Conservation (phyloP, 345 rosid species). For the Raphanus raphanistrum region DNA sequence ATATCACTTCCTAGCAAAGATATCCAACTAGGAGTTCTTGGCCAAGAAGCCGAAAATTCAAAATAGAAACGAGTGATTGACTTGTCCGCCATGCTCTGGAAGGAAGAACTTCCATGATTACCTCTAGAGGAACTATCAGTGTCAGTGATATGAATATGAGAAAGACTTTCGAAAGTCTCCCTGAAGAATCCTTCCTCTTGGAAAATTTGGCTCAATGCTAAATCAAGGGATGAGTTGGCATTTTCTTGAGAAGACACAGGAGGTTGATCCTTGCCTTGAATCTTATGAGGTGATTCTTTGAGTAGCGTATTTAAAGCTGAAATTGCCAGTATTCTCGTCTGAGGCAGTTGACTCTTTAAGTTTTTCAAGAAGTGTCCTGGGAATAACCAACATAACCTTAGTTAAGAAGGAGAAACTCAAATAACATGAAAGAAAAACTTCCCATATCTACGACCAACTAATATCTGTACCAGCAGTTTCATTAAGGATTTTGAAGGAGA, state of each 20-base stretch:
- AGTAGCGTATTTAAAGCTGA: conserved; percentile 88
- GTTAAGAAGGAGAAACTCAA: conserved; percentile 20
- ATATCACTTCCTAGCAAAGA: conserved; percentile 89
- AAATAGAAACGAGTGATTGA: conserved; percentile 94
- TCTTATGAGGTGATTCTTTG: conserved; percentile 92
- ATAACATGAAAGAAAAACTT: conserved; percentile 7
- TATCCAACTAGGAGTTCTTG: conserved; percentile 97
- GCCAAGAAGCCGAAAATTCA: conserved; percentile 97
- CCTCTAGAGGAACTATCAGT: conserved; percentile 71
- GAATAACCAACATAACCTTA: conserved; percentile 20
- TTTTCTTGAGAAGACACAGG: conserved; percentile 42
- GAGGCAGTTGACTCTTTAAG: conserved; percentile 97
- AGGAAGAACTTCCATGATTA: conserved; percentile 75
- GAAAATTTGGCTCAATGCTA: conserved; percentile 72
- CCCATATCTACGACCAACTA: conserved; percentile 23
- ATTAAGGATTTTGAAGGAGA: conserved; percentile 69
- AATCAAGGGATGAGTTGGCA: conserved; percentile 71
- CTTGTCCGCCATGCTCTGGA: conserved; percentile 90
- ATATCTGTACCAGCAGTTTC: conserved; percentile 79
- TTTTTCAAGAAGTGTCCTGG: conserved; percentile 95
- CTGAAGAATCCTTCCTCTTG: conserved; percentile 86
- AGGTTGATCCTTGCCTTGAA: conserved; percentile 50
- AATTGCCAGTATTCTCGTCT: conserved; percentile 96
- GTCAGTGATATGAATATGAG: conserved; percentile 92
- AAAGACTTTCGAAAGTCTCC: conserved; percentile 88